Base-by-base conservation (phyloP, 768 basidiomycete genomes). In the Mycena rosella region DNA sequence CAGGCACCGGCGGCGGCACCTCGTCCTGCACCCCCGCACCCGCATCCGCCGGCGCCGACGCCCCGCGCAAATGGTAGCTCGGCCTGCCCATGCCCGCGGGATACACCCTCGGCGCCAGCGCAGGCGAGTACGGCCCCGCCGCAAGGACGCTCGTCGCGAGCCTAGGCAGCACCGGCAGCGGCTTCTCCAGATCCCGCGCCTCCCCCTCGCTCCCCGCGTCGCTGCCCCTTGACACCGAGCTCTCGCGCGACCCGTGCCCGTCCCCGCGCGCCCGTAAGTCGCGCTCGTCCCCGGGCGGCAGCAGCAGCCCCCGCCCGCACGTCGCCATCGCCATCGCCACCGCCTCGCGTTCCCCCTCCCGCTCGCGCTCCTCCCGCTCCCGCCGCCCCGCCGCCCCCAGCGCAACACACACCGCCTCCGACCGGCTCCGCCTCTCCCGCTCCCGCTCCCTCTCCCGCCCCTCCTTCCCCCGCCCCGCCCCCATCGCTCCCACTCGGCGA, bases 371-470 rank as follows among this genome's bases (percentile, higher is more conserved):
- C 59, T 65, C 63, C 29, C 61, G 29, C 54, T 67, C 69, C 17
- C 64, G 30, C 27, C 52, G 36, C 55, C 69, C 65, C n/a, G 29
- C 27, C 54, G 61, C 45, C 52, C 70, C 70, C 6, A 71, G 48
- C 62, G 65, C 66, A 17, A 71, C 54, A 18, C 70, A 71, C 30
- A 67, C 70, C 54, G 65, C 62, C 63, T 67, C 65, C 40, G 69
- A 71, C 14, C 65, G 69, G 34, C 61, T 71, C 20, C 53, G 42
- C 56, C 59, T 56, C 40, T 45, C 24, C 55, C 51, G 32, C 55
- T 56, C 42, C 60, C 49, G 48, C 30, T 34, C n/a, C 47, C 42
- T 2, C 56, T 58, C 44, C 49, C 51, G 10, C 29, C 20, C 38
- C 38, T 18, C 17, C 38, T 15, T 40, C 17, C 10, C 38, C 7